These are phyloP conservation scores for Sutorius australiensis DNA, from an alignment of 768 basidiomycete genomes.

Conservation along the genomic window DNA sequence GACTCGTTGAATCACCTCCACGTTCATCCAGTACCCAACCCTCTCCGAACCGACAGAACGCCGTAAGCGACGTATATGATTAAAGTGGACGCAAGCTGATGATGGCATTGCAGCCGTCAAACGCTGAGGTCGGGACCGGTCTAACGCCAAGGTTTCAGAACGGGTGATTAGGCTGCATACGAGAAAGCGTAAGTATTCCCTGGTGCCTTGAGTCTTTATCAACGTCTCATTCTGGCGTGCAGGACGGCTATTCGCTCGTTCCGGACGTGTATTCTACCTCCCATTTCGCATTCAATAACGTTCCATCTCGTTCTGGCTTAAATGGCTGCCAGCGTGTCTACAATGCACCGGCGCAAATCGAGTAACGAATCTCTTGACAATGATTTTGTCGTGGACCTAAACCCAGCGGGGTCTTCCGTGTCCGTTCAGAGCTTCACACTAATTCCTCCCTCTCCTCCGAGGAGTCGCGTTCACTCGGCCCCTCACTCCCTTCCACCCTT, in stretches of 20 bases:
- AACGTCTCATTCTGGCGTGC: constrained; percentile 3
- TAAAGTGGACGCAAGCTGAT: constrained; percentile 6
- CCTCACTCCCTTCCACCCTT: constrained; percentile 16
- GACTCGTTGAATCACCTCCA: background rate
- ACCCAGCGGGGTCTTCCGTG: constrained; percentile 1
- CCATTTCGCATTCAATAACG: background rate
- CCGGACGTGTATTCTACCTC: background rate
- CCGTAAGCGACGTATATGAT: background rate
- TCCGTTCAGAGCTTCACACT: constrained; percentile 1
- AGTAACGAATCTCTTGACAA: constrained; percentile 40
- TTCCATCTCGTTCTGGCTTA: background rate
- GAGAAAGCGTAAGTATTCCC: background rate
- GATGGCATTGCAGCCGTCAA: constrained; percentile 6
- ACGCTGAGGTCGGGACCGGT: constrained; percentile 3
- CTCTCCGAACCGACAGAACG: background rate
- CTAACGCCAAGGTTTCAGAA: constrained; percentile 4
- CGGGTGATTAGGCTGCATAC: background rate
- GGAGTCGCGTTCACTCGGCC: constrained; percentile 28
- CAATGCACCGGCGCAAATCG: constrained; percentile 42
- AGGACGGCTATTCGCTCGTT: background rate
- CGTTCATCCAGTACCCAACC: background rate
- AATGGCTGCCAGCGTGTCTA: constrained; percentile 4
- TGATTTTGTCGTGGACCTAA: constrained; percentile 13
- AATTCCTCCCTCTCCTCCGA: constrained; percentile 18
- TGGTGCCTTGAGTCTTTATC: background rate